phyloP scores from a whole-genome alignment of 768 basidiomycete species.

The Lentinula sp. region DNA sequence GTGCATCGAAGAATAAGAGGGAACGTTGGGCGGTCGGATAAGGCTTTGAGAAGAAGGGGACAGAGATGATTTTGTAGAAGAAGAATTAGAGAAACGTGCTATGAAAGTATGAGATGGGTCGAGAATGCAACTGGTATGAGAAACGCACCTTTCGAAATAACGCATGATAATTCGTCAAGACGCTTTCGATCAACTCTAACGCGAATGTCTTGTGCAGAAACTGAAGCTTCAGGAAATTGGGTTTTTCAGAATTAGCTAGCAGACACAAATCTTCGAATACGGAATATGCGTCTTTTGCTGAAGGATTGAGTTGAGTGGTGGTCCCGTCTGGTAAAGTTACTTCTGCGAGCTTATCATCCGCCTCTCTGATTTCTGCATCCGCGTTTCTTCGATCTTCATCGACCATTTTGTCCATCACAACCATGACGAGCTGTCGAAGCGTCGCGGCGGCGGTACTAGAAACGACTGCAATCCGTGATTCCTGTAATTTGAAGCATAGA shows the following conservation, averaged over 20 bases:
- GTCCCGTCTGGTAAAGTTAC: constrained; percentile 65
- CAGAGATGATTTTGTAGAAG: constrained; percentile 89
- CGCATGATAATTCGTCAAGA: constrained; percentile 87
- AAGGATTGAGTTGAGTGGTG: constrained; percentile 57
- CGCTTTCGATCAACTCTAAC: constrained; percentile 95
- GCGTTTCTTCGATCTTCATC: constrained; percentile 56
- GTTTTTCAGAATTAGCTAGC: constrained; percentile 75
- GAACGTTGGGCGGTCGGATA: constrained; percentile 77
- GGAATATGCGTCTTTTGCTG: constrained; percentile 78
- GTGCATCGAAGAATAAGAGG: constrained; percentile 87
- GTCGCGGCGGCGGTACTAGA: constrained; percentile 97
- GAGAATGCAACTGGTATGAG: not conserved
- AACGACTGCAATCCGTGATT: constrained; percentile 92
- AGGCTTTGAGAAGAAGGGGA: constrained; percentile 78
- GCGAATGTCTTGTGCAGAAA: constrained; percentile 90
- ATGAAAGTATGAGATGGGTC: not conserved
- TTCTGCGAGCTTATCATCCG: constrained; percentile 25
- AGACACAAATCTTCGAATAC: constrained; percentile 93
- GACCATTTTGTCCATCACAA: constrained; percentile 92
- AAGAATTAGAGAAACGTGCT: constrained; percentile 81
- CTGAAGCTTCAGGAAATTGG: constrained; percentile 76
- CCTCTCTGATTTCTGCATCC: constrained; percentile 15
- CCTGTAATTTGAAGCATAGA: constrained; percentile 94
- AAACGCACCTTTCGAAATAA: constrained; percentile 68
- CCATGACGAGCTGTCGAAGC: constrained; percentile 93